These are phyloP conservation scores for Phyllostachys edulis DNA, from an alignment of 176 grass and related monocot species.

Conservation along the genomic window DNA sequence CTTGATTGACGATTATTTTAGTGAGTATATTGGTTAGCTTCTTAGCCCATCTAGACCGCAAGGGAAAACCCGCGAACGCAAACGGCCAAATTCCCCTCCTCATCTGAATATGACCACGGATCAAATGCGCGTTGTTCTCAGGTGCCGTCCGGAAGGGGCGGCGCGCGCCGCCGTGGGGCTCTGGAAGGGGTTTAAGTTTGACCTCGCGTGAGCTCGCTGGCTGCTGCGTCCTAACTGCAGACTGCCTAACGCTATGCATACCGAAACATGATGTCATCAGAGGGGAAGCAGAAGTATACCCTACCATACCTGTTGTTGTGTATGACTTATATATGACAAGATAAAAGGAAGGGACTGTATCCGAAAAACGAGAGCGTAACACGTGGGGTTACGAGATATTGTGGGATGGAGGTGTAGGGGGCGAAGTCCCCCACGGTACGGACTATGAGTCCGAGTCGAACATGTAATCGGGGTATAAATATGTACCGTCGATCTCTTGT, in stretches of 20 bases:
- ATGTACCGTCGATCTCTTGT: too few relatives aligned
- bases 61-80: not conserved
- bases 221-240: not conserved
- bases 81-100: not conserved
- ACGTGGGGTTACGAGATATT: too few relatives aligned
- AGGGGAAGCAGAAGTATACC: not conserved
- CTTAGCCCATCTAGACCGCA: not conserved
- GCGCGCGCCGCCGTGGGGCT: not conserved
- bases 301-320: not conserved
- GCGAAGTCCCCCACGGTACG: too few relatives aligned
- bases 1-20: conserved; percentile 56
- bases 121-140: not conserved
- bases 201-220: not conserved
- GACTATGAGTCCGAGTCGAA: too few relatives aligned
- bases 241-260: conserved; percentile 12
- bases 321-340: too few relatives aligned
- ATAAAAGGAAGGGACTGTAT: too few relatives aligned
- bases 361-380: too few relatives aligned
- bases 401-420: too few relatives aligned
- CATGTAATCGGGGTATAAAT: too few relatives aligned
- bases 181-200: conserved; percentile 3
- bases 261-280: conserved; percentile 10
- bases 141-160: not conserved
- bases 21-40: not conserved
- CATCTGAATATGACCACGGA: not conserved